These are phyloP conservation scores for Arabidopsis lyrata DNA, from an alignment of 441 rosid genomes.

Conservation along the genomic window DNA sequence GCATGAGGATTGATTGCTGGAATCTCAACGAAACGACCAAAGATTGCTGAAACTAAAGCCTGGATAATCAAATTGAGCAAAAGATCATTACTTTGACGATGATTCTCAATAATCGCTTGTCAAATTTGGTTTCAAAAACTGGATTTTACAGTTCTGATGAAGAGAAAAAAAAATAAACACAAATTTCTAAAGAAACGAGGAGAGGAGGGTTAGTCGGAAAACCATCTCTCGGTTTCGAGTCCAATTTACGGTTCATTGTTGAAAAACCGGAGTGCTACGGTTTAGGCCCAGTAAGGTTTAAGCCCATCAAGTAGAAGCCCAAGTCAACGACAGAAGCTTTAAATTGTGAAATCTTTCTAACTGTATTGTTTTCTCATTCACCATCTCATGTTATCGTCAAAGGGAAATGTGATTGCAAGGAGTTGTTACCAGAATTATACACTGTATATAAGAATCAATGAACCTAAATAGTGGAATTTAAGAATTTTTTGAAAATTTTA, in stretches of 20 bases:
- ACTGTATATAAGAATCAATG: no score
- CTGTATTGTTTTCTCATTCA: no score
- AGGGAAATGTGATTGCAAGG: no score
- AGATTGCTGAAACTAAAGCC: conserved; percentile 5
- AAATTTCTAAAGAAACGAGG: background rate
- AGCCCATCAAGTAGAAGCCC: background rate
- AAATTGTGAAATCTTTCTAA: no score
- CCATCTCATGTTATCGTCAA: no score
- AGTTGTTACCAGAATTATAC: no score
- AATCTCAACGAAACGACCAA: conserved; percentile 20
- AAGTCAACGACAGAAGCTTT: background rate
- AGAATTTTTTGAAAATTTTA: no score
- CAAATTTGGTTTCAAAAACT: background rate
- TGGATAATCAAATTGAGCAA: background rate
- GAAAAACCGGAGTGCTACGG: conserved; percentile 6
- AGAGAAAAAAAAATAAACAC: background rate
- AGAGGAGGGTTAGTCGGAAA: background rate
- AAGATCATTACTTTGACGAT: background rate
- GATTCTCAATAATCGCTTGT: background rate
- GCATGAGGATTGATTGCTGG: conserved; percentile 26
- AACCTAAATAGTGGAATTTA: no score
- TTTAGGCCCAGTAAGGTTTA: conserved; percentile 21
- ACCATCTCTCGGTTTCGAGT: background rate
- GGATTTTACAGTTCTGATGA: background rate
- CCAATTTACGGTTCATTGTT: conserved; percentile 12